These are phyloP conservation scores for Pochonia chlamydosporia DNA, from an alignment of 2,329 filamentous ascomycete species.

Conservation along the genomic window DNA sequence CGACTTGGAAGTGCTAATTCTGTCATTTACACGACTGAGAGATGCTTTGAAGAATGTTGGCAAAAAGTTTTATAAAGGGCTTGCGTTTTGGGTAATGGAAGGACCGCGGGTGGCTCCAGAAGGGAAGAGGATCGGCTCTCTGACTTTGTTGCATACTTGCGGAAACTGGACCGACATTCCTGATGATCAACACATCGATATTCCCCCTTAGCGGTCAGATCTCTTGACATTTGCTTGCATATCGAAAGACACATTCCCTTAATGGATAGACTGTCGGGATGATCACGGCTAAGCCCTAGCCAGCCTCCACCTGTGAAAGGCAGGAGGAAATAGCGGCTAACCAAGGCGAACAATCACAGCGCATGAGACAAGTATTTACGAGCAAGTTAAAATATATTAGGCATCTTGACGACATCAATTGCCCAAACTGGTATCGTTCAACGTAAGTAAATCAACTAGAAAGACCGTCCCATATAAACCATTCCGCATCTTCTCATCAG, in stretches of 20 bases:
- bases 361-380: too few relatives aligned
- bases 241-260: too few relatives aligned
- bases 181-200: too few relatives aligned
- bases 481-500: neutral
- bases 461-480: neutral
- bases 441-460: neutral
- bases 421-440: neutral
- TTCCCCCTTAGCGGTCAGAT: too few relatives aligned
- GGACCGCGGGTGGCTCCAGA: slow-evolving; percentile 7
- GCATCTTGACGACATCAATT: neutral
- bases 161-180: slow-evolving; percentile 13
- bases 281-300: too few relatives aligned
- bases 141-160: slow-evolving; percentile 13
- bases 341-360: too few relatives aligned
- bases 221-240: too few relatives aligned
- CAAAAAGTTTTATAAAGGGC: slow-evolving; percentile 15
- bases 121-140: slow-evolving; percentile 12
- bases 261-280: too few relatives aligned
- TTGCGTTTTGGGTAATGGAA: slow-evolving; percentile 13
- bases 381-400: too few relatives aligned
- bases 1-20: slow-evolving; percentile 16
- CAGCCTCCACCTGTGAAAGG: too few relatives aligned
- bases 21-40: slow-evolving; percentile 11
- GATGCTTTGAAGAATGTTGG: slow-evolving; percentile 12
- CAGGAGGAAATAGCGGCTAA: too few relatives aligned